These are phyloP conservation scores for Symbiodinium pilosum DNA, from an alignment of 73 alveolate species.

Conservation along the genomic window DNA sequence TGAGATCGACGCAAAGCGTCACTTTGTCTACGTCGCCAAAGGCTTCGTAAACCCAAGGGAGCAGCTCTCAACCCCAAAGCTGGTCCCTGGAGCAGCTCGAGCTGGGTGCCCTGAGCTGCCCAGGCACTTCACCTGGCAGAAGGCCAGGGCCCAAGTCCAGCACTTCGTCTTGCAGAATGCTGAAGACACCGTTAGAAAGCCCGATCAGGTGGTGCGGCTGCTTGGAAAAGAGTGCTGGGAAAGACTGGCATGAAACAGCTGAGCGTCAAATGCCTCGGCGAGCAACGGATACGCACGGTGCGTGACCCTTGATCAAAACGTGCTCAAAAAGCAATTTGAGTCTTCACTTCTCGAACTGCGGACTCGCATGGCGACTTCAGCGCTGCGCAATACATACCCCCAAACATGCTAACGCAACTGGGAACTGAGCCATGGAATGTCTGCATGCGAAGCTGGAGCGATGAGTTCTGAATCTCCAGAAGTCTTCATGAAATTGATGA, in stretches of 20 bases:
- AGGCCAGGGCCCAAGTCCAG: neutral
- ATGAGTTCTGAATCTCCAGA: neutral
- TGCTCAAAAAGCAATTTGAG: no score
- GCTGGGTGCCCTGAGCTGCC: neutral
- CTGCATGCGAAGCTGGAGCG: neutral
- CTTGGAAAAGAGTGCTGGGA: slow-evolving; percentile 1
- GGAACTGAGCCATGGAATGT: neutral
- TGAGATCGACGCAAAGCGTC: neutral
- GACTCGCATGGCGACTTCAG: no score
- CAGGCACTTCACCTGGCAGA: neutral
- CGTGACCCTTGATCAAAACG: no score
- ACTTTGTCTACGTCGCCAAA: neutral
- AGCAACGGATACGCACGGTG: neutral
- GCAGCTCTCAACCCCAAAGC: neutral
- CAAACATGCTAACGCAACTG: neutral
- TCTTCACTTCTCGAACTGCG: no score
- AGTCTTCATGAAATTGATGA: neutral
- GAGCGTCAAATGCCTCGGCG: neutral
- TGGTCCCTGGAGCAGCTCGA: neutral
- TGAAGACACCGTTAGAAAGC: neutral
- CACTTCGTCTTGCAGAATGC: neutral
- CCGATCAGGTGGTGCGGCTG: neutral
- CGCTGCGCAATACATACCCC: no score
- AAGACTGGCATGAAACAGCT: neutral
- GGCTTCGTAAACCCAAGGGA: neutral